Base-by-base conservation (phyloP, 1,284 basidiomycete genomes). In the Apiotrichum gamsii region DNA sequence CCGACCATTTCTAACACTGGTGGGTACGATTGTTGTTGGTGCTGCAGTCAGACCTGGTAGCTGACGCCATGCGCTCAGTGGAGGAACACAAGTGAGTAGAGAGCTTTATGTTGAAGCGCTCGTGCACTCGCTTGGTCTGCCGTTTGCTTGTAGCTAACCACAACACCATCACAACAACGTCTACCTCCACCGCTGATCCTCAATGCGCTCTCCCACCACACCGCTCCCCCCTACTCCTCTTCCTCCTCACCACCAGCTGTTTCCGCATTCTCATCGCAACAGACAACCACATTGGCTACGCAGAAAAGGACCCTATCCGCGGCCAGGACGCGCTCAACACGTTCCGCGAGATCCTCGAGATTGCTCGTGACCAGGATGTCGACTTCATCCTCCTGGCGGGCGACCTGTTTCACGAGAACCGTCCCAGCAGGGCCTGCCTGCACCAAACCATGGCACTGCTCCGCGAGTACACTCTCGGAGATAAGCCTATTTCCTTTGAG, bases 371-470 rank as follows among this genome's bases (percentile, higher is more conserved):
- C 54, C 76, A 90, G 55, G 83, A 95, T 57, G 91, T 94, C 42
- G 91, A 96, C 73, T 89, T 95, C 64, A 80, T 99, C 46, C 79
- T 99, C 3, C 81, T 97, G 2, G 93, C 87, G 13, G 94, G 95
- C 10, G 95, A 98, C 70, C 76, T 98, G 8, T 98, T 98, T 65
- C 95, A 99, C 69, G 95, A 99, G 64, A 98, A 98, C 70, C 82
- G 90, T 54, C 95, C 95, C 0, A 90, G 89, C 24, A 75, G 93
- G 58, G 86, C 90, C 34, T 88, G 87, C 52, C 72, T 98, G 47
- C 94, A 89, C 70, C 82, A 88, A 66, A 85, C 84, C 1, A 88
- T 91, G 64, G 88, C 89, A 0, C 76, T 96, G 9, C 74, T 99
- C 47, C 82, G 95, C 43, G 88, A 98, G 72, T 90, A 87, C 68